phyloP scores from a whole-genome alignment of 78 protist species.

The Pigoraptor vietnamica region DNA sequence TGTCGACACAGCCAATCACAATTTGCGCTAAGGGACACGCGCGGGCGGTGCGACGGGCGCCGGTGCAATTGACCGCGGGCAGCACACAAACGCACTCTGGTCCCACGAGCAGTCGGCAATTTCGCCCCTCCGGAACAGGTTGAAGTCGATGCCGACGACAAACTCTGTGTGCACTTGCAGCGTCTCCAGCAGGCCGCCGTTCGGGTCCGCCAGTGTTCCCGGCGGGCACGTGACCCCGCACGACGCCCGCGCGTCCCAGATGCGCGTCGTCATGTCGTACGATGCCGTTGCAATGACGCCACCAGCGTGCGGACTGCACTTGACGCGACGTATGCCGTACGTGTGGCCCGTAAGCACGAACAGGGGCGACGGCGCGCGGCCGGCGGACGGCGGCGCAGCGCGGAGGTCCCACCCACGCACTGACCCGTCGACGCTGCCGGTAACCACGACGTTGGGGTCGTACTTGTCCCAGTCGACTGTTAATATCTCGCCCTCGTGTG shows the following conservation, averaged over 20 bases:
- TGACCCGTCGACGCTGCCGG: slow-evolving; percentile 16
- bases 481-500: slow-evolving; percentile 20
- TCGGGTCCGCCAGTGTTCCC: background rate
- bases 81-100: background rate
- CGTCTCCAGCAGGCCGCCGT: background rate
- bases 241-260: slow-evolving; percentile 14
- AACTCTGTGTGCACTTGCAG: slow-evolving; percentile 35
- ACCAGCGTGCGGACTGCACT: slow-evolving; percentile 26
- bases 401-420: slow-evolving; percentile 41
- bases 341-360: slow-evolving; percentile 11
- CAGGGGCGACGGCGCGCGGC: background rate
- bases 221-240: background rate
- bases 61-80: background rate
- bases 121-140: background rate
- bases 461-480: slow-evolving; percentile 43
- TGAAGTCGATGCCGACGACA: slow-evolving; percentile 39
- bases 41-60: too few species aligned
- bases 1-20: too few species aligned
- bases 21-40: too few species aligned
- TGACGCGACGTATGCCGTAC: slow-evolving; percentile 23
- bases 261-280: slow-evolving; percentile 22
- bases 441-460: slow-evolving; percentile 8
- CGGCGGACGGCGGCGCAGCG: background rate
- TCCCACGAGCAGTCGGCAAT: slow-evolving; percentile 6
- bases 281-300: background rate